phyloP scores from a whole-genome alignment of 176 grass and related monocot species.

The Paspalum vaginatum region DNA sequence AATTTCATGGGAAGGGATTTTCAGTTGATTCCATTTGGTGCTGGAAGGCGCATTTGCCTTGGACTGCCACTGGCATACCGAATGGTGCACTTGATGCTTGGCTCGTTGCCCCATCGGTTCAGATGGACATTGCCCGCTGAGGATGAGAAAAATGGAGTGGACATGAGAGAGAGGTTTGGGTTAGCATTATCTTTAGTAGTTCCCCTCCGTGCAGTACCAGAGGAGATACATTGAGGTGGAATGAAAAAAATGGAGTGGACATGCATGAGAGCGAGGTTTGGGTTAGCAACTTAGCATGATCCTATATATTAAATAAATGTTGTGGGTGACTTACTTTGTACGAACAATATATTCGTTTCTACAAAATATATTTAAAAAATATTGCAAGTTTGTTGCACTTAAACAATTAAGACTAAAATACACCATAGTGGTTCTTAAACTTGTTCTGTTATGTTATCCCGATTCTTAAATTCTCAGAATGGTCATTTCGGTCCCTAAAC shows the following conservation, averaged over 20 bases:
- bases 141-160: background rate
- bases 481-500: too few relatives aligned
- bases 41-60: constrained; percentile 40
- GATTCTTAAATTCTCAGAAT: too few relatives aligned
- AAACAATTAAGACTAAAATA: too few relatives aligned
- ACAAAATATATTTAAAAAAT: too few relatives aligned
- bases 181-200: background rate
- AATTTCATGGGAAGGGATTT: constrained; percentile 46
- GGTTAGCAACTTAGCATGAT: background rate
- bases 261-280: too few relatives aligned
- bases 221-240: background rate
- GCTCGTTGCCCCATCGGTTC: constrained; percentile 30
- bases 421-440: too few relatives aligned
- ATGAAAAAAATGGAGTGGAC: too few relatives aligned
- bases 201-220: background rate
- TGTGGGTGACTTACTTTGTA: too few relatives aligned
- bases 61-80: constrained; percentile 36
- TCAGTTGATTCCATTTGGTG: constrained; percentile 47
- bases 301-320: too few relatives aligned
- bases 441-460: too few relatives aligned
- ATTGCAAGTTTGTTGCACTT: too few relatives aligned
- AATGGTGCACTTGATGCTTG: constrained; percentile 56
- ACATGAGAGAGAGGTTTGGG: background rate
- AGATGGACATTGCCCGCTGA: constrained; percentile 33
- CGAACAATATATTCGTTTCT: too few relatives aligned